Evolutionary conservation across 2,329 filamentous ascomycete genomes (phyloP).

Genomic region (Hymenoscyphus scutula): DNA sequence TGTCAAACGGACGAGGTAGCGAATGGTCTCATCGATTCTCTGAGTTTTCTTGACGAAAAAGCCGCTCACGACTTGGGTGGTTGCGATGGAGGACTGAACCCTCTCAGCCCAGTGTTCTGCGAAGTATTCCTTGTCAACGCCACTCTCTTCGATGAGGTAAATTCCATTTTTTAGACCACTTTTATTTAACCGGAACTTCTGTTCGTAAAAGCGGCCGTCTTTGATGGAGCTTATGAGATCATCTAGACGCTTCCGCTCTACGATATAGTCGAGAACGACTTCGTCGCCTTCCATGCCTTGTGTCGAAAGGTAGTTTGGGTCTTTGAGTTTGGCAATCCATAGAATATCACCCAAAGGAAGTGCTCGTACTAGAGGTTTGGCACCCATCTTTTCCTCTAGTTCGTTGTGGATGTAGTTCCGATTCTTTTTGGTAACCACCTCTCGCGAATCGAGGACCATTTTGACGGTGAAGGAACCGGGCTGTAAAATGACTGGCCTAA

Average conservation of each 20-base stretch:
- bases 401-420: conserved; percentile 75
- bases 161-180: conserved; percentile 74
- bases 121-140: conserved; percentile 51
- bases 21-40: conserved; percentile 75
- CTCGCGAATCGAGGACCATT: conserved; percentile 71
- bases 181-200: conserved; percentile 74
- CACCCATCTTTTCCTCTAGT: conserved; percentile 61
- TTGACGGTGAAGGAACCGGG: conserved; percentile 69
- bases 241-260: conserved; percentile 77
- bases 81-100: conserved; percentile 70
- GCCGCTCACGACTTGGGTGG: conserved; percentile 74
- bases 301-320: conserved; percentile 53
- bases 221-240: conserved; percentile 79
- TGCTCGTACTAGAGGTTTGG: conserved; percentile 63
- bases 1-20: conserved; percentile 72
- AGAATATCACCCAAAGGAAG: conserved; percentile 73
- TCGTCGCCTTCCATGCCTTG: conserved; percentile 64
- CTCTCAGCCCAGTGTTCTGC: conserved; percentile 61
- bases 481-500: conserved; percentile 59
- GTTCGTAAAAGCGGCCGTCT: conserved; percentile 78
- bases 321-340: conserved; percentile 73
- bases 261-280: conserved; percentile 74
- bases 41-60: conserved; percentile 76
- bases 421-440: conserved; percentile 70
- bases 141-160: conserved; percentile 74